Percentiles rank a stretch among this genome's conserved stretches.
These are phyloP conservation scores for Pseudodiploospora longispora DNA, from an alignment of 2,329 filamentous ascomycete genomes.

Conservation along the genomic window DNA sequence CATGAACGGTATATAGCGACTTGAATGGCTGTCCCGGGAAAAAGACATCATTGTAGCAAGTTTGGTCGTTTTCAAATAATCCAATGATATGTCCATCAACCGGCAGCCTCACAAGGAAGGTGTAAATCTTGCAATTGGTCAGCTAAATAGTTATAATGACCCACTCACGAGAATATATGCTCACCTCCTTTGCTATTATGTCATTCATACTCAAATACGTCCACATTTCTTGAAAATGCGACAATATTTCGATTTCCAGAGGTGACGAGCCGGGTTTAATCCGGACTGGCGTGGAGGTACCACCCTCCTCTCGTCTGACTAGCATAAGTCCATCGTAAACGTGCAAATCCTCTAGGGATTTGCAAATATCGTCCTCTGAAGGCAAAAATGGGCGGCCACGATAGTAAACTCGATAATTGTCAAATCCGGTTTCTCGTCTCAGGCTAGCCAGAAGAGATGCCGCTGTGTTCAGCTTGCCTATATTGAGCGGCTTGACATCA, in stretches of 20 bases:
- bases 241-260: conserved; percentile 71
- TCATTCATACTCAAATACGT: conserved; percentile 69
- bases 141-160: conserved; percentile 11
- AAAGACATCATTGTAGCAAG: conserved; percentile 56
- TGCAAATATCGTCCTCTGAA: conserved; percentile 47
- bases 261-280: conserved; percentile 45
- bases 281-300: conserved; percentile 32
- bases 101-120: conserved; percentile 63
- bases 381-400: conserved; percentile 59
- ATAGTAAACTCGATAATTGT: conserved; percentile 66
- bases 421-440: conserved; percentile 62
- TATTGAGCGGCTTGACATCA: conserved; percentile 52
- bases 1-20: conserved; percentile 63
- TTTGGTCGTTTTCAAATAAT: conserved; percentile 45
- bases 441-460: conserved; percentile 61
- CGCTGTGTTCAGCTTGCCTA: conserved; percentile 64
- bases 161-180: conserved; percentile 5
- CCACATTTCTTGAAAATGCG: conserved; percentile 79
- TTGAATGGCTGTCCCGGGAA: conserved; percentile 62
- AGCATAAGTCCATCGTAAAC: conserved; percentile 58
- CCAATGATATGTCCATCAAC: conserved; percentile 55
- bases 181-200: conserved; percentile 57
- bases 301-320: conserved; percentile 50
- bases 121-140: conserved; percentile 46
- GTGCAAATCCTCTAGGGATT: conserved; percentile 60